These are phyloP conservation scores for Kurtzmaniella fragi DNA, from an alignment of 805 yeast genomes.

Conservation along the genomic window DNA sequence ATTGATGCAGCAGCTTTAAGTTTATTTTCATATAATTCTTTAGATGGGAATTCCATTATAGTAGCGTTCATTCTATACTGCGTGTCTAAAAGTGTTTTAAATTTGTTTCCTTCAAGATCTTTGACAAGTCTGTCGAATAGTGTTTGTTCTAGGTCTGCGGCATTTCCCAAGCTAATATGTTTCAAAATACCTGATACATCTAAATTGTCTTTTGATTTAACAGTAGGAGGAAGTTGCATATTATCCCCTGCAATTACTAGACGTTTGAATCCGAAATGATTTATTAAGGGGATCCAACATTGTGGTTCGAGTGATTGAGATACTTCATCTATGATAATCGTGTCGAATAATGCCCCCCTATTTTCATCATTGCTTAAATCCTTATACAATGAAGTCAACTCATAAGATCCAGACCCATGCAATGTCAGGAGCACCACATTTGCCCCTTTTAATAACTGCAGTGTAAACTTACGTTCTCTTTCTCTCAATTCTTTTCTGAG, in stretches of 20 bases:
- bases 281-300: conserved; percentile 89
- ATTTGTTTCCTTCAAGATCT: conserved; percentile 36
- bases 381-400: conserved; percentile 50
- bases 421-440: conserved; percentile 77
- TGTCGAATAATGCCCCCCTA: conserved; percentile 50
- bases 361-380: conserved; percentile 17
- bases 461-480: conserved; percentile 61
- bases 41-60: conserved; percentile 78
- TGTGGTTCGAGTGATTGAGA: conserved; percentile 93
- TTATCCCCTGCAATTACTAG: conserved; percentile 90
- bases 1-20: conserved; percentile 63
- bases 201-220: conserved; percentile 46
- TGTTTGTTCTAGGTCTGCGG: conserved; percentile 55
- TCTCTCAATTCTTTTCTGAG: conserved; percentile 63
- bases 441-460: conserved; percentile 53
- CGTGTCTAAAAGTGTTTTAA: conserved; percentile 57
- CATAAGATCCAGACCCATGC: conserved; percentile 81
- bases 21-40: conserved; percentile 55
- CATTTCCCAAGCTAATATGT: conserved; percentile 17
- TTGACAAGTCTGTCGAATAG: conserved; percentile 73
- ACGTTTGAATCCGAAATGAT: conserved; percentile 51
- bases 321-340: conserved; percentile 89
- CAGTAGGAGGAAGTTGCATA: conserved; percentile 86
- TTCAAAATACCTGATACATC: conserved; percentile 11
- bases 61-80: conserved; percentile 85